A percentile compares a stretch with the other conserved stretches of the same genome.
Evolutionary conservation across 2,329 filamentous ascomycete species (phyloP).

Genomic region (Metarhizium anisopliae): DNA sequence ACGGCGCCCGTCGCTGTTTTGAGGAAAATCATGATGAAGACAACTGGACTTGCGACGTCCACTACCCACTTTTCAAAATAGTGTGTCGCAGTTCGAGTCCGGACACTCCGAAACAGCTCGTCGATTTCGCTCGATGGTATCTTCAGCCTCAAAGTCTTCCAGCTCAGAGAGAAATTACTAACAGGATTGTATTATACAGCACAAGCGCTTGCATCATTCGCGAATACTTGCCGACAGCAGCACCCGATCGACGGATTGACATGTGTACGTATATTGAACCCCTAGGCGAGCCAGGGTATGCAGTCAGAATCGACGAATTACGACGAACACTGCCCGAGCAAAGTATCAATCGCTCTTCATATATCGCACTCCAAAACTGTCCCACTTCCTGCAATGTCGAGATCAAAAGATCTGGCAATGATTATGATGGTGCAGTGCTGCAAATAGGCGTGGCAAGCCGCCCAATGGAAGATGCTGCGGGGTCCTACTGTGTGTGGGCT

Average conservation of each 20-base stretch:
- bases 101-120: not conserved
- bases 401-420: constrained; percentile 12
- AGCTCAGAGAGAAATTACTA: not conserved
- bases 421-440: constrained; percentile 7
- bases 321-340: not conserved
- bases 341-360: constrained; percentile 12
- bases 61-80: not conserved
- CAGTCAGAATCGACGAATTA: not conserved
- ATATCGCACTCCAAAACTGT: constrained; percentile 6
- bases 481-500: too few relatives aligned
- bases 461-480: constrained; percentile 9
- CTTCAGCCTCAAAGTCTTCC: not conserved
- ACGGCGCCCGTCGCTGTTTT: not conserved
- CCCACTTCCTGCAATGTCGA: constrained; percentile 11
- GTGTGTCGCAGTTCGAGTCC: not conserved
- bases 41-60: not conserved
- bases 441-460: constrained; percentile 14
- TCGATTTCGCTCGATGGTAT: not conserved
- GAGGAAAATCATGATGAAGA: not conserved
- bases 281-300: not conserved
- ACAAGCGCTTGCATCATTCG: not conserved
- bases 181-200: not conserved
- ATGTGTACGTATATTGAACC: constrained; percentile 8
- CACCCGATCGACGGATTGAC: constrained; percentile 4
- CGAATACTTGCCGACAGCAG: not conserved